A percentile compares a stretch with the other conserved stretches of the same genome.
phyloP scores from a whole-genome alignment of 1,284 basidiomycete genomes.

The Lentinula novae-zelandiae region DNA sequence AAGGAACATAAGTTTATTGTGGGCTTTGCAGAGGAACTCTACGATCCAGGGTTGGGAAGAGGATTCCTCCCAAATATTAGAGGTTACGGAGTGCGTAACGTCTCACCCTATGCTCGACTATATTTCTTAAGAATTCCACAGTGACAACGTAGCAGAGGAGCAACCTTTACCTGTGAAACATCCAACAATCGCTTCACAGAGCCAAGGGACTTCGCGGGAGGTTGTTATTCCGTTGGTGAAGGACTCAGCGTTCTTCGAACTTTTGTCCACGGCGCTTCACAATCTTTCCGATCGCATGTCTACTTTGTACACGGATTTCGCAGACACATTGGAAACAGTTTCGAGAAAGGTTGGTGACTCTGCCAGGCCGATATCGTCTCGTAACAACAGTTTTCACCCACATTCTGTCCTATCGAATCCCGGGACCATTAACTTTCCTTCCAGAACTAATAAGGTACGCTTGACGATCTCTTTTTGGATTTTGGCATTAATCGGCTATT shows the following conservation, averaged over 20 bases:
- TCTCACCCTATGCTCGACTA: not conserved
- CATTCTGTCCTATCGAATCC: conserved; percentile 44
- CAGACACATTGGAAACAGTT: conserved; percentile 55
- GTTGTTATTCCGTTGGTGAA: conserved; percentile 80
- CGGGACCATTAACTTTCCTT: conserved; percentile 26
- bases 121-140: not conserved
- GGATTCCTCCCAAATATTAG: conserved; percentile 8
- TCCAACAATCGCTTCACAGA: not conserved
- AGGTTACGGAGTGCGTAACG: conserved; percentile 7
- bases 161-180: not conserved
- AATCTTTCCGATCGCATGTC: conserved; percentile 70
- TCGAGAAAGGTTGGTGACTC: conserved; percentile 57
- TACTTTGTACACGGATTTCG: conserved; percentile 63
- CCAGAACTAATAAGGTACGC: conserved; percentile 26
- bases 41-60: conserved; percentile 5
- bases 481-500: conserved; percentile 15
- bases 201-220: conserved; percentile 36
- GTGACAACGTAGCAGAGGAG: not conserved
- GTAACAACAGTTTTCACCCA: conserved; percentile 39
- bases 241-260: conserved; percentile 80
- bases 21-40: conserved; percentile 23
- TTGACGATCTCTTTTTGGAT: conserved; percentile 21
- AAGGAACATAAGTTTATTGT: conserved; percentile 21
- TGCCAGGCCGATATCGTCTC: conserved; percentile 54
- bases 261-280: conserved; percentile 73